Evolutionary conservation across 2,329 filamentous ascomycete species (phyloP).

Genomic region (Graphilbum fragrans): DNA sequence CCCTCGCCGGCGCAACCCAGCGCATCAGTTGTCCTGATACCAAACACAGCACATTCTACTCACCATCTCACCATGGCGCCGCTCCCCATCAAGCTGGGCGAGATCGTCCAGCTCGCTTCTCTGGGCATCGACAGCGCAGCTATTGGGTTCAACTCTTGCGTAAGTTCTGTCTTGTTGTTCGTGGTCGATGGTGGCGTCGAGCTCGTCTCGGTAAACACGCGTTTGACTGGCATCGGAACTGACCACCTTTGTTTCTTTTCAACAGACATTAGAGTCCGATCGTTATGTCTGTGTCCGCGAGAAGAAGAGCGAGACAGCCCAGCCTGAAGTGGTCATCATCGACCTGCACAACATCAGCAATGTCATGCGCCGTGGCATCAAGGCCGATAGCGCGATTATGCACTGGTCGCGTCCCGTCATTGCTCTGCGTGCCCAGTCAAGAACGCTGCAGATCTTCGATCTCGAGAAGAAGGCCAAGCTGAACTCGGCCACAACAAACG

Average conservation of each 20-base stretch:
- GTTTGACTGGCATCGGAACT: too few relatives aligned
- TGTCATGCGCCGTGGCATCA: conserved; percentile 88
- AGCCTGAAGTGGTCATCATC: conserved; percentile 91
- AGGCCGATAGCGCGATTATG: conserved; percentile 99
- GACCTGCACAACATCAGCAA: conserved; percentile 97
- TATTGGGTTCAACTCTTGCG: conserved; percentile 82
- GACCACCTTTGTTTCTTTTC: neutral
- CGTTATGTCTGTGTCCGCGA: conserved; percentile 93
- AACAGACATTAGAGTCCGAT: conserved; percentile 93
- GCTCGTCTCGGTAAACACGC: neutral
- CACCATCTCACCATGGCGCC: conserved; percentile 23
- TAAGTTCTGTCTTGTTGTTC: conserved; percentile 31
- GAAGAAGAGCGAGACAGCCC: conserved; percentile 72
- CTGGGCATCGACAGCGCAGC: conserved; percentile 23
- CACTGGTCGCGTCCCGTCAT: conserved; percentile 96
- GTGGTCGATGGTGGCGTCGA: neutral
- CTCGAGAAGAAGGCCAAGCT: conserved; percentile 86
- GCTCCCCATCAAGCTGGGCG: conserved; percentile 27
- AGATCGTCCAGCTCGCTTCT: conserved; percentile 27
- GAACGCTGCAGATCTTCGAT: conserved; percentile 97
- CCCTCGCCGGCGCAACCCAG: conserved; percentile 2
- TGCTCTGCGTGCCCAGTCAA: conserved; percentile 84
- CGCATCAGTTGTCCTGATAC: neutral
- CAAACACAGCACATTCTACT: neutral
- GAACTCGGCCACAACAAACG: conserved; percentile 91